Base-by-base conservation (phyloP, 1,139 yeast genomes). In the Saccharomyces hybrid region DNA sequence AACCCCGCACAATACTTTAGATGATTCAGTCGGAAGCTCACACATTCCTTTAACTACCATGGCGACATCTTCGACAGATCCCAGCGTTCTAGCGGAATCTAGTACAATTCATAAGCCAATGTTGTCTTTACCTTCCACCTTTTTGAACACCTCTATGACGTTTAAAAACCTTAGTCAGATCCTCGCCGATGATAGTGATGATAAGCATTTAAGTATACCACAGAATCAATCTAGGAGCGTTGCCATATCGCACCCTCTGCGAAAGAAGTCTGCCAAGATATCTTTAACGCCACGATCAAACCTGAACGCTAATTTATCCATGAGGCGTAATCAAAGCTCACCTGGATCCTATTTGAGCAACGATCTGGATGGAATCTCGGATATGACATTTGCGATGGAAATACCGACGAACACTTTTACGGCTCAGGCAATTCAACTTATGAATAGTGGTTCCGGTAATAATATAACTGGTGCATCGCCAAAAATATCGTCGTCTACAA, bases 41-140 rank as follows among this genome's bases (percentile, higher is more conserved):
- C 4, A 16, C 4, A n/a, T 16, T 7, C 42, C 25, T 38, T 38
- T 16, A 16, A 38, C 42, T 1, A 38, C 13, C 5, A n/a, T 38
- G 9, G 42, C 42, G 3, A 16, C 42, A 38, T 8, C 20, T 16
- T 38, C 42, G n/a, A 54, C 54, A 8, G 61, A 55, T 27, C 55
- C 63, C 16, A 62, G 63, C 47, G 56, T 63, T 16, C 44, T 66
- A 14, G 69, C 70, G 1, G 68, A 66, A 31, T 67, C 70, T n/a
- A 67, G 69, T 49, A 57, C 61, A 1, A 58, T 65, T 11, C 58
- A 60, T 6, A 53, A 55, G 26, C 60, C 63, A n/a, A 46, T 58
- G 38, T 34, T 61, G 6, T 55, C 62, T 2, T 47, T 64, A 51
- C 68, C 70, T 25, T 62, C 68, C 11, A 52, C 63, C 4, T 31